Evolutionary conservation across 2,329 filamentous ascomycete species (phyloP).

Genomic region (Neopestalotiopsis sp.): DNA sequence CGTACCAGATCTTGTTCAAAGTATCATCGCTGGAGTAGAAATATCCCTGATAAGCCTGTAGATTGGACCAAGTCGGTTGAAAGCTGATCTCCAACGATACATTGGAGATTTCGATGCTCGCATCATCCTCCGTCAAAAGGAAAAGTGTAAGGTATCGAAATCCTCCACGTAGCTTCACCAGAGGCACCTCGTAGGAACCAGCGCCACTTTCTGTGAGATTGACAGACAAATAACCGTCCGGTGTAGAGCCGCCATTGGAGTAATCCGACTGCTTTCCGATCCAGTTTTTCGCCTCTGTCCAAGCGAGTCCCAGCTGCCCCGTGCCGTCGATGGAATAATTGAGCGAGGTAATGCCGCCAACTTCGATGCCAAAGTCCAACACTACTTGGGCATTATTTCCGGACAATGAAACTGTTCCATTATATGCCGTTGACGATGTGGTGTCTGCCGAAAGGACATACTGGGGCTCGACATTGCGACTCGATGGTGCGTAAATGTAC

Average conservation of each 20-base stretch:
- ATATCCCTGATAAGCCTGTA: slow-evolving; percentile 58
- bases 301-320: slow-evolving; percentile 42
- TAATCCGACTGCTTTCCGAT: slow-evolving; percentile 47
- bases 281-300: slow-evolving; percentile 47
- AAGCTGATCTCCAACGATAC: slow-evolving; percentile 34
- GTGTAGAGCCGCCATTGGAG: slow-evolving; percentile 40
- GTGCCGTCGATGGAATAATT: slow-evolving; percentile 9
- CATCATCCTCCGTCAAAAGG: slow-evolving; percentile 35
- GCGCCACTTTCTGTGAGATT: slow-evolving; percentile 39
- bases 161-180: slow-evolving; percentile 44
- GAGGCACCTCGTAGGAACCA: slow-evolving; percentile 44
- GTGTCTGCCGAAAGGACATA: slow-evolving; percentile 8
- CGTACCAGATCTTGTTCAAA: slow-evolving; percentile 63
- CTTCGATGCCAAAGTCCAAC: slow-evolving; percentile 17
- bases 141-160: slow-evolving; percentile 51
- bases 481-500: slow-evolving; percentile 12
- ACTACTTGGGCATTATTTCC: slow-evolving; percentile 6
- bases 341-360: slow-evolving; percentile 18
- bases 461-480: slow-evolving; percentile 3
- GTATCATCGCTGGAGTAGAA: slow-evolving; percentile 56
- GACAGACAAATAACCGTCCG: slow-evolving; percentile 43
- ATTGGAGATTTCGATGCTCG: slow-evolving; percentile 29
- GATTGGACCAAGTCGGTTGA: slow-evolving; percentile 48
- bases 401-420: slow-evolving; percentile 2
- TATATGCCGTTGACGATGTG: background rate